Evolutionary conservation across 1,284 basidiomycete species (phyloP).

Genomic region (Boletus putidus): DNA sequence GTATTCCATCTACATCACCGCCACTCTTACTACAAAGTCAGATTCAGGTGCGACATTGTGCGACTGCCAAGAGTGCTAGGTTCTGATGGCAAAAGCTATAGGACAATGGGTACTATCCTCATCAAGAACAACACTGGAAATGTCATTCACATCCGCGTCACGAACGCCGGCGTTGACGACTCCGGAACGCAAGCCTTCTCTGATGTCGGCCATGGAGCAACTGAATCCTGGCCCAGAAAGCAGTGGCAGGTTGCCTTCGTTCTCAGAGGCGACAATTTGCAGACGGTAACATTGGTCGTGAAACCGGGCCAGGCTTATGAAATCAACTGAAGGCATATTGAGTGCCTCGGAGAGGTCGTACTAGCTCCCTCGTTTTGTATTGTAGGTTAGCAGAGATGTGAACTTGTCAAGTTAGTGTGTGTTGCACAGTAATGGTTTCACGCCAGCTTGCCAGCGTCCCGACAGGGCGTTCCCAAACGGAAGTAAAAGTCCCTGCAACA

Average conservation of each 20-base stretch:
- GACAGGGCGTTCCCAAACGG: too few relatives aligned
- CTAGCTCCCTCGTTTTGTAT: too few relatives aligned
- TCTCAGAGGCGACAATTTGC: neutral
- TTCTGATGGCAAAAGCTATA: neutral
- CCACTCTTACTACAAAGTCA: too few relatives aligned
- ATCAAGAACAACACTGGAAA: neutral
- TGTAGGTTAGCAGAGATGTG: too few relatives aligned
- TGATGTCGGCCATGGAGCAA: neutral
- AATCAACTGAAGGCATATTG: neutral
- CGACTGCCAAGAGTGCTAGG: neutral
- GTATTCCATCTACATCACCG: neutral
- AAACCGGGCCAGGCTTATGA: neutral
- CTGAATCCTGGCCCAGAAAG: too few relatives aligned
- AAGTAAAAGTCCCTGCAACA: too few relatives aligned
- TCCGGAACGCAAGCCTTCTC: rapidly evolving
- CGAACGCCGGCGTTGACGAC: too few relatives aligned
- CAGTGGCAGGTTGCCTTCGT: neutral
- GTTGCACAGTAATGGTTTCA: too few relatives aligned
- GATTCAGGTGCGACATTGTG: neutral
- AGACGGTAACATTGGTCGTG: neutral
- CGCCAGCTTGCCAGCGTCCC: too few relatives aligned
- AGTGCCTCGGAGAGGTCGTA: neutral
- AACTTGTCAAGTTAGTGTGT: too few relatives aligned
- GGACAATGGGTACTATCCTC: neutral
- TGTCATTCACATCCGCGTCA: neutral